Evolutionary conservation across 148 eudicot genomes (phyloP).

Genomic region (Euryodendron excelsum): DNA sequence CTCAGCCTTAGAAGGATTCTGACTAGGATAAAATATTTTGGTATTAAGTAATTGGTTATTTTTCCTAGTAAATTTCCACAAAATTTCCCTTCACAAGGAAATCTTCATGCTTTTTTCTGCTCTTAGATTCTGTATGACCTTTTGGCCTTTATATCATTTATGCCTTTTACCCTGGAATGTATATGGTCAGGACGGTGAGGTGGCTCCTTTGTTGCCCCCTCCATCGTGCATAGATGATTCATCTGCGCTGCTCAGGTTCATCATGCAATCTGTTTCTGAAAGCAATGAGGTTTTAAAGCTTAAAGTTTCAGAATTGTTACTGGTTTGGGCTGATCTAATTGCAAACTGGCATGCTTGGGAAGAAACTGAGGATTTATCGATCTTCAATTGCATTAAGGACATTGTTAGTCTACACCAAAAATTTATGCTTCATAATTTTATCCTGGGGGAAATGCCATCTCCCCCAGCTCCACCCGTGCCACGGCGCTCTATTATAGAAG

Average conservation of each 20-base stretch:
- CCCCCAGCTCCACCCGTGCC: conserved; percentile 63
- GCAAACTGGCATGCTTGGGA: conserved; percentile 78
- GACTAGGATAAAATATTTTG: not conserved
- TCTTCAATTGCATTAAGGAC: conserved; percentile 68
- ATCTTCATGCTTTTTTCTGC: not conserved
- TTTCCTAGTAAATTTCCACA: not conserved
- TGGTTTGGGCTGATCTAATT: conserved; percentile 62
- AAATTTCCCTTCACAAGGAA: not conserved
- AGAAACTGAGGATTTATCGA: conserved; percentile 66
- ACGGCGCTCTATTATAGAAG: conserved; percentile 47
- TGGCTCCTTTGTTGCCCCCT: conserved; percentile 26
- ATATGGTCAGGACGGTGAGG: conserved; percentile 41
- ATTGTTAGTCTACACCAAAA: conserved; percentile 45
- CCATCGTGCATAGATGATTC: conserved; percentile 62
- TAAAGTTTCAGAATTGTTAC: conserved; percentile 47
- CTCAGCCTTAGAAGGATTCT: not conserved
- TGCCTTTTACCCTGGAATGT: not conserved
- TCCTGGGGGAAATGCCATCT: conserved; percentile 39
- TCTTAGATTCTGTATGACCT: conserved; percentile 2
- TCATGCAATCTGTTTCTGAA: conserved; percentile 42
- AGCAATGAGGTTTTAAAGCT: conserved; percentile 34
- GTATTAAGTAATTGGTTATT: not conserved
- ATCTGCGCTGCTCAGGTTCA: conserved; percentile 62
- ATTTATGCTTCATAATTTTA: conserved; percentile 40
- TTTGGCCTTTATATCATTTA: not conserved